Percentiles rank a stretch among this genome's conserved stretches.
Conservation (phyloP, 805 yeast genomes). For the Nakazawaea holstii region DNA sequence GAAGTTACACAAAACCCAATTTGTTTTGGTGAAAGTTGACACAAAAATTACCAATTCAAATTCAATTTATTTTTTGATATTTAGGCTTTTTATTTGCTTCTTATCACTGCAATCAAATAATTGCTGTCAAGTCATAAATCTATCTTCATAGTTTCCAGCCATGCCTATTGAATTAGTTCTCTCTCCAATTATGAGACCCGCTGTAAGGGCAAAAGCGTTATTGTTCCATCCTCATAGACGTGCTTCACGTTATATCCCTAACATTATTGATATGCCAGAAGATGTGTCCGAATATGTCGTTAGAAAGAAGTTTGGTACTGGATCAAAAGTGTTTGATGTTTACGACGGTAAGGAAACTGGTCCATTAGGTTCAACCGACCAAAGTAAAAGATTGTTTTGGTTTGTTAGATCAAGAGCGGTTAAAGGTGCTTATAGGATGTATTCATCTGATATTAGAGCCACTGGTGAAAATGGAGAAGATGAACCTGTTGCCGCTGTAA, state of each 20-base stretch:
- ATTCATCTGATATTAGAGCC: constrained; percentile 30
- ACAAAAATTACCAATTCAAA: too few species aligned
- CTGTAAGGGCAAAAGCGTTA: constrained; percentile 48
- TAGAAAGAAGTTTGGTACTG: constrained; percentile 55
- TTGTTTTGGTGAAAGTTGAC: too few species aligned
- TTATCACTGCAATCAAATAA: too few species aligned
- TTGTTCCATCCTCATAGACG: constrained; percentile 52
- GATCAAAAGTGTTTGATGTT: constrained; percentile 53
- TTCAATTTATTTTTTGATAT: too few species aligned
- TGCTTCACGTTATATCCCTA: constrained; percentile 52
- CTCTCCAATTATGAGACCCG: constrained; percentile 56
- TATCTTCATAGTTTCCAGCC: not conserved
- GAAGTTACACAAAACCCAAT: too few species aligned
- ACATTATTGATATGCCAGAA: constrained; percentile 36
- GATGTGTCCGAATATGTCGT: constrained; percentile 38
- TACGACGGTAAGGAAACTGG: constrained; percentile 36
- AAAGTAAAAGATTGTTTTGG: constrained; percentile 43
- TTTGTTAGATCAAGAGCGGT: constrained; percentile 61
- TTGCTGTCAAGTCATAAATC: too few species aligned
- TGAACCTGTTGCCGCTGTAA: constrained; percentile 50
- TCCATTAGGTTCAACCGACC: constrained; percentile 35
- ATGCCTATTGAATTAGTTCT: constrained; percentile 60
- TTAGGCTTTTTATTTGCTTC: too few species aligned
- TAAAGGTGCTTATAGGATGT: constrained; percentile 61
- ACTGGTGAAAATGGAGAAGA: constrained; percentile 46